Evolutionary conservation across 148 eudicot genomes (phyloP).

Genomic region (Vaccinium darrowii): DNA sequence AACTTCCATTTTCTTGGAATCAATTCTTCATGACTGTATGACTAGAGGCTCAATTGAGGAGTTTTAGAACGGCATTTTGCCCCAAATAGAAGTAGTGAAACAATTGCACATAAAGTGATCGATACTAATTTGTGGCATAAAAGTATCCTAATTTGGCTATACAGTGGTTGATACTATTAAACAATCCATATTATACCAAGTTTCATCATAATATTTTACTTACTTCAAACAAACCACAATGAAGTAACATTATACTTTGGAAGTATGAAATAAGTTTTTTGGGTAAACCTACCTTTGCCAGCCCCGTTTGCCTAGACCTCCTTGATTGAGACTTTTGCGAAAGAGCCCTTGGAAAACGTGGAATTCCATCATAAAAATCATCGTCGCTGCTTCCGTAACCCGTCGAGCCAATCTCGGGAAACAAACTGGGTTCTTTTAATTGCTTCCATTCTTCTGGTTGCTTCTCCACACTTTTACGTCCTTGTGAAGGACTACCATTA

Average conservation of each 20-base stretch:
- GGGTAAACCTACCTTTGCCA: conserved; percentile 43
- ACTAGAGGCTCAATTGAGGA: background rate
- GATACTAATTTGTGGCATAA: background rate
- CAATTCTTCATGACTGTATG: background rate
- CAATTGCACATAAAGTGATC: background rate
- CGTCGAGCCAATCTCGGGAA: conserved; percentile 8
- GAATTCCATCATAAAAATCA: conserved; percentile 90
- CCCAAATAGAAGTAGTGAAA: background rate
- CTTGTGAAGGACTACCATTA: conserved; percentile 15
- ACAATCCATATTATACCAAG: background rate
- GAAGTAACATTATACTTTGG: background rate
- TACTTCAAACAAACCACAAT: background rate
- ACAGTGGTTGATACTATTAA: background rate
- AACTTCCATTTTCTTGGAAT: background rate
- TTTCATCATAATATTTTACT: background rate
- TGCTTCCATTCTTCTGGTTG: conserved; percentile 23
- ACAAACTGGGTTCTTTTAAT: conserved; percentile 24
- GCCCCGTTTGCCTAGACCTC: conserved; percentile 55
- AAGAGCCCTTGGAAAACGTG: conserved; percentile 50
- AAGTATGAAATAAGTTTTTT: too few species aligned
- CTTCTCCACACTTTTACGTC: conserved; percentile 18
- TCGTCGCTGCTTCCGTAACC: conserved; percentile 39
- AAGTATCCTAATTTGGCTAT: background rate
- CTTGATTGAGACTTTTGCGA: conserved; percentile 60
- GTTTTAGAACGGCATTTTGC: background rate